Evolutionary conservation across 176 grass and related monocot species (phyloP).

Genomic region (maize (Zea mays)): Zm-B73-REFERENCE-NAM-5.0 NC_050097.1:50530001-50530500

Average conservation of each 20-base stretch:
- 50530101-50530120: too few species aligned
- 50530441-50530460: neutral
- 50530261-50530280: constrained; percentile 27
- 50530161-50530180: too few species aligned
- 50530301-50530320: constrained; percentile 18
- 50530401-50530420: neutral
- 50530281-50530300: constrained; percentile 31
- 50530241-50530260: constrained; percentile 39
- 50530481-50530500: neutral
- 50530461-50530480: neutral
- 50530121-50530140: too few species aligned
- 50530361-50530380: neutral
- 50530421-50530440: neutral
- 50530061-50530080: constrained; percentile 30
- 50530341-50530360: neutral
- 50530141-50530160: too few species aligned
- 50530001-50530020: too few species aligned
- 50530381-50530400: neutral
- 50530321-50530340: constrained; percentile 9
- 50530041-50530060: constrained; percentile 43
- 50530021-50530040: constrained; percentile 43
- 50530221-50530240: constrained; percentile 43
- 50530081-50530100: too few species aligned
- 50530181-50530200: neutral
- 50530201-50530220: constrained; percentile 41